Evolutionary conservation across 345 rosid species (phyloP).

Genomic region (Boechera retrofracta): DNA sequence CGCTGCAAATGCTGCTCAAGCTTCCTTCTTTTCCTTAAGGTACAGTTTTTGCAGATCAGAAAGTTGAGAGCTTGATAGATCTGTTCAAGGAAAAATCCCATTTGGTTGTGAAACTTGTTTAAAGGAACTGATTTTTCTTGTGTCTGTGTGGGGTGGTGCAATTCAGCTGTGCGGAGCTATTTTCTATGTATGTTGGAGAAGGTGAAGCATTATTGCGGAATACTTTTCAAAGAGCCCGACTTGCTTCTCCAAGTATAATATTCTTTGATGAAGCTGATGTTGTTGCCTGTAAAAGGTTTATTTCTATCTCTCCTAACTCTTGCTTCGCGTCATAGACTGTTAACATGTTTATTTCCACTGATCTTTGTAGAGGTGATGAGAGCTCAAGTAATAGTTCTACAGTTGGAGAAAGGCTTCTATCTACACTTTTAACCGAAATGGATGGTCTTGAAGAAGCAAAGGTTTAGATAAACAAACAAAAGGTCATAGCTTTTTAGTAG

Average conservation of each 20-base stretch:
- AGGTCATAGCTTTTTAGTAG: neutral
- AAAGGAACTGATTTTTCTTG: neutral
- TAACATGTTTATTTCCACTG: slow-evolving; percentile 1
- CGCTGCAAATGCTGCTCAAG: slow-evolving; percentile 89
- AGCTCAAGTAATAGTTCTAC: slow-evolving; percentile 64
- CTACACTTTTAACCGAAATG: slow-evolving; percentile 94
- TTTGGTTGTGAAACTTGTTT: neutral
- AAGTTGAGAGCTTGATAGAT: slow-evolving; percentile 2
- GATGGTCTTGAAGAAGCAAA: slow-evolving; percentile 93
- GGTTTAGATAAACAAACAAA: slow-evolving; percentile 37
- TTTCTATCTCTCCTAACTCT: neutral
- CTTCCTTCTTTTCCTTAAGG: slow-evolving; percentile 92
- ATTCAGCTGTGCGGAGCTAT: slow-evolving; percentile 89
- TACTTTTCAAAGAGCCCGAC: slow-evolving; percentile 90
- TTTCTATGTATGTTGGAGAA: slow-evolving; percentile 98
- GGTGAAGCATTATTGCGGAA: slow-evolving; percentile 90
- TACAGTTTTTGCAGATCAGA: slow-evolving; percentile 33
- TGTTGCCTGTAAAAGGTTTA: slow-evolving; percentile 81
- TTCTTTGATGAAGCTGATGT: slow-evolving; percentile 97
- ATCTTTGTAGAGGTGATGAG: slow-evolving; percentile 61
- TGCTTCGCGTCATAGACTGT: neutral
- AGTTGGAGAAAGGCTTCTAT: slow-evolving; percentile 93
- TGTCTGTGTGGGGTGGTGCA: neutral
- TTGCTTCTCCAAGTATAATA: slow-evolving; percentile 92
- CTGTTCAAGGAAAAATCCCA: neutral